Evolutionary conservation across 2,329 filamentous ascomycete species (phyloP).

Genomic region (Botrytis cinerea): DNA sequence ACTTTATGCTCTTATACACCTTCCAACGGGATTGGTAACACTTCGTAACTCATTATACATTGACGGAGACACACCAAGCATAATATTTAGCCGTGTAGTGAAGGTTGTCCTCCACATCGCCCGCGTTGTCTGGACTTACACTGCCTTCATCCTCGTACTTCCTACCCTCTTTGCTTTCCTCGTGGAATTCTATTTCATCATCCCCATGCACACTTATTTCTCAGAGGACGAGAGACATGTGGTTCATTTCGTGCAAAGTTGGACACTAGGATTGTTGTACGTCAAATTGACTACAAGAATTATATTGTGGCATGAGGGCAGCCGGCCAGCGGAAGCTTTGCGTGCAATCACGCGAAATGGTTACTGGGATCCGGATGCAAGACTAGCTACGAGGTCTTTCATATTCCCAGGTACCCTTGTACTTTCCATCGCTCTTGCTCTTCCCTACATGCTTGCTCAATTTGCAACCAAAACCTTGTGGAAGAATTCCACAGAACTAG

Average conservation of each 20-base stretch:
- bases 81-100: slow-evolving; percentile 33
- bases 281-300: slow-evolving; percentile 75
- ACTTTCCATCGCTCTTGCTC: slow-evolving; percentile 61
- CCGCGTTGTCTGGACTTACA: slow-evolving; percentile 71
- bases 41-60: slow-evolving; percentile 37
- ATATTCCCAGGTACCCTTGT: slow-evolving; percentile 71
- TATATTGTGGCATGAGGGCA: slow-evolving; percentile 66
- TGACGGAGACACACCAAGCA: slow-evolving; percentile 37
- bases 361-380: slow-evolving; percentile 76
- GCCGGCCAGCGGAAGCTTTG: slow-evolving; percentile 73
- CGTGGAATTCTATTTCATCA: slow-evolving; percentile 83
- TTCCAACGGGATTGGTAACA: slow-evolving; percentile 43
- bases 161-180: slow-evolving; percentile 78
- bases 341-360: slow-evolving; percentile 72
- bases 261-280: slow-evolving; percentile 91
- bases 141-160: slow-evolving; percentile 73
- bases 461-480: slow-evolving; percentile 48
- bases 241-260: slow-evolving; percentile 86
- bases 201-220: slow-evolving; percentile 61
- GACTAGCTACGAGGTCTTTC: slow-evolving; percentile 80
- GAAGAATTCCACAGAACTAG: slow-evolving; percentile 34
- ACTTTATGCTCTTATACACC: slow-evolving; percentile 61
- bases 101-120: slow-evolving; percentile 34
- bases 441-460: slow-evolving; percentile 63
- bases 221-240: slow-evolving; percentile 57